These are phyloP conservation scores for Aspergillus alliaceus DNA, from an alignment of 2,329 filamentous ascomycete genomes.

Conservation along the genomic window DNA sequence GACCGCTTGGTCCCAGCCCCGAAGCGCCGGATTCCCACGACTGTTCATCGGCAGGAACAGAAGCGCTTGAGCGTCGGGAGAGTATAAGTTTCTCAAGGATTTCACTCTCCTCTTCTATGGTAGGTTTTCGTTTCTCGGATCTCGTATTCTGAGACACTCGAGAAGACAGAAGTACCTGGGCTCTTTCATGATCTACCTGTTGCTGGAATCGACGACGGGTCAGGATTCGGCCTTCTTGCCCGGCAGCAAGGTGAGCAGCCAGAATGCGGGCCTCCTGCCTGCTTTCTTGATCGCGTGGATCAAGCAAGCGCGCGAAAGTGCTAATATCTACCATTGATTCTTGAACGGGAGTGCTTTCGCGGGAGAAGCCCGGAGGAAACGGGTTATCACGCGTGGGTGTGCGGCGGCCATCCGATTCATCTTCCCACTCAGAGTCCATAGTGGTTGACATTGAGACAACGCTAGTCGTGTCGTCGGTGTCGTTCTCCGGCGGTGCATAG, in stretches of 20 bases:
- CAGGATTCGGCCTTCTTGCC: conserved; percentile 60
- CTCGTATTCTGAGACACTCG: conserved; percentile 31
- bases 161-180: conserved; percentile 62
- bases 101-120: conserved; percentile 56
- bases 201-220: conserved; percentile 77
- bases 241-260: conserved; percentile 71
- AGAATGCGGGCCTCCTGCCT: conserved; percentile 78
- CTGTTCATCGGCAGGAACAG: conserved; percentile 18
- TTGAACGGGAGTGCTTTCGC: conserved; percentile 53
- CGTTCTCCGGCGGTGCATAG: conserved; percentile 59
- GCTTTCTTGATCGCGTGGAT: conserved; percentile 75
- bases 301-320: conserved; percentile 76
- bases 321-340: conserved; percentile 65
- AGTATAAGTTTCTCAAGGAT: conserved; percentile 62
- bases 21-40: conserved; percentile 71
- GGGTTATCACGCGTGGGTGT: conserved; percentile 73
- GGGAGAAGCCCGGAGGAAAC: conserved; percentile 48
- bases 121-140: conserved; percentile 33
- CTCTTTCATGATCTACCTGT: conserved; percentile 67
- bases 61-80: conserved; percentile 44
- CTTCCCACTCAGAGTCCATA: conserved; percentile 51
- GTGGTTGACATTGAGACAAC: conserved; percentile 67
- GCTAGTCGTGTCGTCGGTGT: conserved; percentile 75
- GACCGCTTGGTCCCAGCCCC: conserved; percentile 71
- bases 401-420: conserved; percentile 51